Evolutionary conservation across 2,329 filamentous ascomycete genomes (phyloP), one percentile per base, ranked within the genome.

Genomic region (Calonectria pseudoturangicola): DNA sequence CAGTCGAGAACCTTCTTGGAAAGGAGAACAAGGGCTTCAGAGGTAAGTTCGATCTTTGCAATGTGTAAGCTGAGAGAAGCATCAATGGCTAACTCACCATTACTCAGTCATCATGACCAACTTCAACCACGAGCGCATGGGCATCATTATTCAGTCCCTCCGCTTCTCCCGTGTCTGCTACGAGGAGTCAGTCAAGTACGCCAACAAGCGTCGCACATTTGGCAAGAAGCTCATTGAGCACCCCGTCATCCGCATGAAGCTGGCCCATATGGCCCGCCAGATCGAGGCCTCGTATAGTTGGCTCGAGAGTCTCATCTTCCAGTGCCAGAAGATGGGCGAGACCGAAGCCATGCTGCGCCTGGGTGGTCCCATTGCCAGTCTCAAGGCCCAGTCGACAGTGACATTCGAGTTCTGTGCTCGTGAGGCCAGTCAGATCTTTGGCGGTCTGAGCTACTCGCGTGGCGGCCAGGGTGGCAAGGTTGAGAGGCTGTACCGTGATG

Each of bases 101-200:
- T n/a, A 7, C 45, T 39, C 73, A 91, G 95, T 98, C 83, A 96
- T 99, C 89, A 98, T 98, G 96, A 98, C 95, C 84, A 98, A 98
- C 90, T 98, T 98, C 89, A 98, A 98, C 91, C 97, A 98, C 89
- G 97, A 99, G 88, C 95, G 97, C 75, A 96, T 99, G 79, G 97
- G 97, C 75, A 98, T 99, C 86, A 96, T 98, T 87, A 98, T 98
- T 88, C 97, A 99, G 87, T 98, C 93, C 81, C 85, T 98, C 76
- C 95, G 97, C 81, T 98, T 99, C 91, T 93, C 94, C 51, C 95
- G 97, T 77, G 96, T 98, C 77, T 98, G 96, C 90, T 98, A 95
- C 88, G 96, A 98, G 84, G 97, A 99, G 87, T 94, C 94, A 28
- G 91, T 98, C 85, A 97, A 97, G 85, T 99, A 98, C 87, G 96